Evolutionary conservation across 2,329 filamentous ascomycete species (phyloP).

Genomic region (Aspergillus sp.): DNA sequence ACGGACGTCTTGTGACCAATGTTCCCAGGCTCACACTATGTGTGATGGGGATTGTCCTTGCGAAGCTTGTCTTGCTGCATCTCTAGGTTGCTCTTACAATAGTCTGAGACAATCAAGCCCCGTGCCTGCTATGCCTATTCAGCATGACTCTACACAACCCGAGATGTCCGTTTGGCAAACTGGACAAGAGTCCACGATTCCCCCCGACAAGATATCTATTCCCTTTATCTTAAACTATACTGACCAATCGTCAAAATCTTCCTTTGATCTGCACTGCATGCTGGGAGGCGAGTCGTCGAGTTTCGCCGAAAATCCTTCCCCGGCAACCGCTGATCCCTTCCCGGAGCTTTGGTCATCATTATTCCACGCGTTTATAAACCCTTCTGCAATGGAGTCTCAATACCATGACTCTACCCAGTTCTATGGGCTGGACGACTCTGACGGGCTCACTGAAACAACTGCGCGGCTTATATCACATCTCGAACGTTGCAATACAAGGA

Average conservation of each 20-base stretch:
- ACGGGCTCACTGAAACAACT: not conserved
- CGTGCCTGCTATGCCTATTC: not conserved
- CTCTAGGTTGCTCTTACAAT: not conserved
- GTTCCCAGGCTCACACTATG: not conserved
- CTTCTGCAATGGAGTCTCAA: not conserved
- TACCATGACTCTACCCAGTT: not conserved
- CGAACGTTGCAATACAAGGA: not conserved
- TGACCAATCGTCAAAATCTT: not conserved
- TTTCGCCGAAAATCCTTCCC: not conserved
- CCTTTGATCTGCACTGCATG: not conserved
- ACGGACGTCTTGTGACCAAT: not conserved
- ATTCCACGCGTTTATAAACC: constrained; percentile 1
- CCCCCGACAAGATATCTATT: not conserved
- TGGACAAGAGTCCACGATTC: not conserved
- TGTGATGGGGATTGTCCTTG: constrained; percentile 3
- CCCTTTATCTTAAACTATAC: constrained; percentile 2
- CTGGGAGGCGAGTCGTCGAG: not conserved
- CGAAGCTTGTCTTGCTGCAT: not conserved
- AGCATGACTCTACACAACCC: not conserved
- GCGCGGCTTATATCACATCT: not conserved
- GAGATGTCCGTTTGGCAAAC: not conserved
- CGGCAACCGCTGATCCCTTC: not conserved
- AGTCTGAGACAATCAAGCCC: not conserved
- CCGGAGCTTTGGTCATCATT: not conserved
- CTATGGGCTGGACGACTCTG: not conserved